Percentiles rank a stretch among this genome's conserved stretches.
Evolutionary conservation across 139 green algal species (phyloP).

Genomic region (Coccomyxa sp.): DNA sequence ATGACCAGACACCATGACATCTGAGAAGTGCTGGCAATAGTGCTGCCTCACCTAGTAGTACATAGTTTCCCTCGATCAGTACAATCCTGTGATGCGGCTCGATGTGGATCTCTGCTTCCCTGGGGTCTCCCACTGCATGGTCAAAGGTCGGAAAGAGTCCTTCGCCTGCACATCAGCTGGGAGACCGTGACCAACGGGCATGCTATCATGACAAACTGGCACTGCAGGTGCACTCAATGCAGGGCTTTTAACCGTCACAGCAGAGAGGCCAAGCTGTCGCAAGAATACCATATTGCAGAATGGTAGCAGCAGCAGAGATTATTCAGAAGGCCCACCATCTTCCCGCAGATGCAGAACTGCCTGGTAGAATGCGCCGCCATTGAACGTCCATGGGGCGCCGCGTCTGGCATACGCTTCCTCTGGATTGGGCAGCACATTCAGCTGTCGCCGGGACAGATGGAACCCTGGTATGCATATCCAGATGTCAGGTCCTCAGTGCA

Average conservation of each 20-base stretch:
- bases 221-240: not conserved
- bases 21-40: not conserved
- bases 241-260: not conserved
- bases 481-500: no score
- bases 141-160: conserved; percentile 72
- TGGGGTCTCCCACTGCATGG: conserved; percentile 74
- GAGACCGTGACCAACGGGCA: no score
- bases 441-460: conserved; percentile 71
- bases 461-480: no score
- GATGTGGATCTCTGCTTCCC: conserved; percentile 53
- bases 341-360: not conserved
- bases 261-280: not conserved
- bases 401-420: conserved; percentile 52
- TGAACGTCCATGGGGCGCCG: conserved; percentile 82
- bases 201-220: not conserved
- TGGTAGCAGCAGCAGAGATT: not conserved
- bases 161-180: not conserved
- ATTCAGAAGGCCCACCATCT: not conserved
- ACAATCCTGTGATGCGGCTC: conserved; percentile 41
- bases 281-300: not conserved
- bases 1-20: no score
- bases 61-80: conserved; percentile 86
- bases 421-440: conserved; percentile 75
- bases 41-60: conserved; percentile 58
- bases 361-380: conserved; percentile 49